Conservation (phyloP, 257 asterid genomes). For the Nicotiana attenuata region DNA sequence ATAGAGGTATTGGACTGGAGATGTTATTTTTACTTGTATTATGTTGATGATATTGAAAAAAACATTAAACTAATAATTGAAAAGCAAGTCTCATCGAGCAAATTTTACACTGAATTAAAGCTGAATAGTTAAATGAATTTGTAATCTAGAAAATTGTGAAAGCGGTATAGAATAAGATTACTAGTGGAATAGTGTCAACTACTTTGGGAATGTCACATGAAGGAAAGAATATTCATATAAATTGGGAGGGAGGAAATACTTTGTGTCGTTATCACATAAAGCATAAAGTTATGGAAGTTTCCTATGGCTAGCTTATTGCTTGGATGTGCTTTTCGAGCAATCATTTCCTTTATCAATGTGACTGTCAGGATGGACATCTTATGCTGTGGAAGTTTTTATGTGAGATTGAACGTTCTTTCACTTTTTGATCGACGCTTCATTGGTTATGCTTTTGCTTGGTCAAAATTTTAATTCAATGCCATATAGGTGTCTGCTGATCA, state of each 20-base stretch:
- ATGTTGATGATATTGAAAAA: not conserved
- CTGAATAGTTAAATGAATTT: not conserved
- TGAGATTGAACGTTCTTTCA: not conserved
- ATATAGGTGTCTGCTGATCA: constrained; percentile 52
- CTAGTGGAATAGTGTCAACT: not conserved
- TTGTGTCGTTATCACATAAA: not conserved
- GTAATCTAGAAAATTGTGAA: not conserved
- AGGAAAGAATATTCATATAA: not conserved
- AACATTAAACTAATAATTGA: constrained; percentile 1
- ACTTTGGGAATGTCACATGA: not conserved
- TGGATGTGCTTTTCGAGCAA: not conserved
- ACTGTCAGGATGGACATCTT: not conserved
- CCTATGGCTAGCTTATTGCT: not conserved
- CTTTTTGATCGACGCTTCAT: not conserved
- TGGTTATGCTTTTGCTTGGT: not conserved
- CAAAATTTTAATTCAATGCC: not conserved
- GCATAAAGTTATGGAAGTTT: not conserved
- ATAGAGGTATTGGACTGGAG: not conserved
- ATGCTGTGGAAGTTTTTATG: not conserved
- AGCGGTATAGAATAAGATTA: not conserved
- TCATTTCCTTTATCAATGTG: not conserved
- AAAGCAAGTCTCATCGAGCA: not conserved
- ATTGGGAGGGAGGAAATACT: not conserved
- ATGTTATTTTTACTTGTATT: not conserved
- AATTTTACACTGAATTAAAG: not conserved